Conservation (phyloP, 331 rosid genomes). For the Spiraea crenata region DNA sequence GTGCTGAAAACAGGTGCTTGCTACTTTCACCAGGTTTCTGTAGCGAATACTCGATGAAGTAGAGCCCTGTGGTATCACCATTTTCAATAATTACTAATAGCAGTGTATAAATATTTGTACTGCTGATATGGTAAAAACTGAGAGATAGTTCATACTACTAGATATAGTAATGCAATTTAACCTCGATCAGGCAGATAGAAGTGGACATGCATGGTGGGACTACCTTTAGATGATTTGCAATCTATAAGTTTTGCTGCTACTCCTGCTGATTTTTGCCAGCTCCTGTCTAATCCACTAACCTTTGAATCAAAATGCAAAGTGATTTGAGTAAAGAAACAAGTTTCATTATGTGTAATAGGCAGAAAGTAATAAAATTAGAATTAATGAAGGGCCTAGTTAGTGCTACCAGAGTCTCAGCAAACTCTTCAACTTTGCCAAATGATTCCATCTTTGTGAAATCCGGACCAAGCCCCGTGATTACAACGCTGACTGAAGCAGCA, state of each 20-base stretch:
- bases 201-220: too few species aligned
- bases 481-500: constrained; percentile 60
- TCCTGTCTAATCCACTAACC: constrained; percentile 92
- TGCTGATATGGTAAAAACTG: not conserved
- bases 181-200: too few species aligned
- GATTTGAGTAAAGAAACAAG: not conserved
- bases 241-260: constrained; percentile 80
- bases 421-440: constrained; percentile 88
- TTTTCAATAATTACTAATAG: too few species aligned
- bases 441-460: constrained; percentile 95
- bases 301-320: constrained; percentile 14
- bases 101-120: too few species aligned
- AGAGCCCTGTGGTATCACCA: constrained; percentile 49
- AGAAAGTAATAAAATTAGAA: not conserved
- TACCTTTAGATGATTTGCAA: constrained; percentile 70
- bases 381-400: not conserved
- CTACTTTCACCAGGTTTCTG: constrained; percentile 77
- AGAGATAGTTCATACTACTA: not conserved
- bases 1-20: constrained; percentile 66
- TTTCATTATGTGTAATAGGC: not conserved
- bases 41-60: constrained; percentile 75
- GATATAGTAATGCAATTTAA: too few species aligned
- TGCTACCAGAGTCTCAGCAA: constrained; percentile 84
- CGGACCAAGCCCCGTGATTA: constrained; percentile 82
- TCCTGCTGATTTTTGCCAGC: constrained; percentile 92